Base-by-base conservation (phyloP, 2,329 filamentous ascomycete species). In the Xylariaceae sp. region DNA sequence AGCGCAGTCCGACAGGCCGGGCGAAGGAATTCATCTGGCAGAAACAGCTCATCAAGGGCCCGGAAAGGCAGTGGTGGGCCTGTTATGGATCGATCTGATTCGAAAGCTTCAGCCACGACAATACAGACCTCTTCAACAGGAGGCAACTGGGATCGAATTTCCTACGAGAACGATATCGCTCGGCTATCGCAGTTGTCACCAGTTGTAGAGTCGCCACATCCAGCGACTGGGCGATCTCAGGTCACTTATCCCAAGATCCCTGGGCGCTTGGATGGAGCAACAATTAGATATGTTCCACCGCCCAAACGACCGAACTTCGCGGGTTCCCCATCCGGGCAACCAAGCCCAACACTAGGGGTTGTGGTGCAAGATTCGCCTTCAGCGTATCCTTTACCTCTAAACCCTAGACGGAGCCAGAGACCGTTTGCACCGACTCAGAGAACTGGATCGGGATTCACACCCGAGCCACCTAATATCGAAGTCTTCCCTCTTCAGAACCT, bases 141-240 rank as follows among this genome's bases (percentile, higher is more conserved):
- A 4, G 60, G 65, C 3, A 61, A 65, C 37, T 68, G 75, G 29
- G 73, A 74, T 33, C 69, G 73, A 33, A 69, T 69, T 12, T 69
- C 63, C 17, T 71, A 73, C 41, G 71, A 71, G 6, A 67, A 67
- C 9, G 64, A 69, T 28, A 46, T 69, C 57, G 49, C 68, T 59
- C 53, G 61, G 28, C 51, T 69, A 14, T 69, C 71, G 1, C 75
- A 72, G 40, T 72, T 83, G 4, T 81, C 81, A 0, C 81, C 81
- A 1, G 80, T 84, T 5, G 71, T 71, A 11, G 81, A 84, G 63
- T 81, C 78, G 0, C 79, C 79, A 2, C 67, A 68, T 12, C 69
- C 72, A 6, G 62, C 50, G 37, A 63, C 65, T 29, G 66, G 72
- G 19, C 69, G 69, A 14, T 72, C 74, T 29, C 72, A 73, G 12